These are phyloP conservation scores for Galerina marginata DNA, from an alignment of 768 basidiomycete genomes.

Conservation along the genomic window DNA sequence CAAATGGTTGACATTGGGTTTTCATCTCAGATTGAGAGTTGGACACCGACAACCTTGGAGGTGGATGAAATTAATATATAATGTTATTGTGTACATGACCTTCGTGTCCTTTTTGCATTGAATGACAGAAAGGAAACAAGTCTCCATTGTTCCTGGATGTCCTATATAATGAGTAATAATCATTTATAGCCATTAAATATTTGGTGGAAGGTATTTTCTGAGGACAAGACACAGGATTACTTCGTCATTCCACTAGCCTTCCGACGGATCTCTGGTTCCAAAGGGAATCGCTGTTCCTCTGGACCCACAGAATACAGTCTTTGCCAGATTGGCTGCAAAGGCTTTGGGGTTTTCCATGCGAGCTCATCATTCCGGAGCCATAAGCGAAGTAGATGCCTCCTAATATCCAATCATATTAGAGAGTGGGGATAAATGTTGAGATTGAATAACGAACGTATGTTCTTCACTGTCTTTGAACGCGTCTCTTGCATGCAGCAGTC, in stretches of 20 bases:
- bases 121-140: too few relatives aligned
- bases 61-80: too few relatives aligned
- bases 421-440: neutral
- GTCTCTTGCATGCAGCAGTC: conserved; percentile 49
- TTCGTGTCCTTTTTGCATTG: too few relatives aligned
- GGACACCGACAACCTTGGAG: neutral
- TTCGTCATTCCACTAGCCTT: conserved; percentile 39
- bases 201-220: neutral
- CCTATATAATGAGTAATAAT: neutral
- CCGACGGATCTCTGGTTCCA: conserved; percentile 50
- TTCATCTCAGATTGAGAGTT: neutral
- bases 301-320: conserved; percentile 43
- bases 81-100: too few relatives aligned
- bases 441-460: conserved; percentile 40
- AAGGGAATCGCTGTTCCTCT: conserved; percentile 48
- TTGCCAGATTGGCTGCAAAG: conserved; percentile 42
- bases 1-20: neutral
- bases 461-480: conserved; percentile 47
- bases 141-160: too few relatives aligned
- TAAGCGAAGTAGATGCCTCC: conserved; percentile 50
- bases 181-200: neutral
- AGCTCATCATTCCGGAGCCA: conserved; percentile 53
- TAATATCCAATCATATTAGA: conserved; percentile 17
- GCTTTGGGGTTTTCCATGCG: conserved; percentile 49
- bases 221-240: conserved; percentile 1